These are phyloP conservation scores for Terfezia boudieri DNA, from an alignment of 495 filamentous ascomycete genomes.

Conservation along the genomic window DNA sequence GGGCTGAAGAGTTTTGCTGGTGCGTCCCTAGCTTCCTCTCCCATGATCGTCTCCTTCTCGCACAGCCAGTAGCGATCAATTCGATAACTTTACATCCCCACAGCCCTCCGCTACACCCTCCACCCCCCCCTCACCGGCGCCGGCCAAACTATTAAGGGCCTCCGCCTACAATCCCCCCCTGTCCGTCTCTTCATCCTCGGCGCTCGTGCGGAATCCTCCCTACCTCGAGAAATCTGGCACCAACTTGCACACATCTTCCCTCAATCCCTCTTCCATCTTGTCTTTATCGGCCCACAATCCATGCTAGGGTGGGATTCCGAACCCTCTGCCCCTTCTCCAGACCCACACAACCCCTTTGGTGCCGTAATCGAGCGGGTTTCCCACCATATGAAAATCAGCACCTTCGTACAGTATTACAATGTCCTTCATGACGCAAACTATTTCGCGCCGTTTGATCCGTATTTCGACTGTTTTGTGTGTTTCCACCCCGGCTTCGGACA, in stretches of 20 bases:
- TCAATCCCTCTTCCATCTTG: slow-evolving; percentile 50
- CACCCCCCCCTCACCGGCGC: slow-evolving; percentile 67
- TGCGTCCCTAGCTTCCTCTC: slow-evolving; percentile 25
- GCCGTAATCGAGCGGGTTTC: slow-evolving; percentile 71
- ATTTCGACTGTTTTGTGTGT: slow-evolving; percentile 86
- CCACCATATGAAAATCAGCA: slow-evolving; percentile 77
- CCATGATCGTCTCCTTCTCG: neutral
- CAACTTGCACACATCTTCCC: slow-evolving; percentile 85
- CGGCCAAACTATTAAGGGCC: slow-evolving; percentile 48
- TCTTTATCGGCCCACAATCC: slow-evolving; percentile 89
- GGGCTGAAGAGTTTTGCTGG: slow-evolving; percentile 82
- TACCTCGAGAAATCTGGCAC: slow-evolving; percentile 82
- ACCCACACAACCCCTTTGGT: slow-evolving; percentile 69
- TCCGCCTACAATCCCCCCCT: slow-evolving; percentile 63
- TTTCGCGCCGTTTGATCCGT: slow-evolving; percentile 88
- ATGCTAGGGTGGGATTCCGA: slow-evolving; percentile 80
- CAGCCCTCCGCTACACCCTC: slow-evolving; percentile 77
- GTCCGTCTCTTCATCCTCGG: slow-evolving; percentile 86
- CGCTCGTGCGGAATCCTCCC: slow-evolving; percentile 84
- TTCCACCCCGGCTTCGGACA: slow-evolving; percentile 95
- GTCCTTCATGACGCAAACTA: slow-evolving; percentile 72
- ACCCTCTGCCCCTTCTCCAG: slow-evolving; percentile 70
- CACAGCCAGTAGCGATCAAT: neutral
- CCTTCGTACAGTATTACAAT: slow-evolving; percentile 95
- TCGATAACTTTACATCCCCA: neutral